phyloP scores from a whole-genome alignment of 345 rosid species.

The Excoecaria agallocha region DNA sequence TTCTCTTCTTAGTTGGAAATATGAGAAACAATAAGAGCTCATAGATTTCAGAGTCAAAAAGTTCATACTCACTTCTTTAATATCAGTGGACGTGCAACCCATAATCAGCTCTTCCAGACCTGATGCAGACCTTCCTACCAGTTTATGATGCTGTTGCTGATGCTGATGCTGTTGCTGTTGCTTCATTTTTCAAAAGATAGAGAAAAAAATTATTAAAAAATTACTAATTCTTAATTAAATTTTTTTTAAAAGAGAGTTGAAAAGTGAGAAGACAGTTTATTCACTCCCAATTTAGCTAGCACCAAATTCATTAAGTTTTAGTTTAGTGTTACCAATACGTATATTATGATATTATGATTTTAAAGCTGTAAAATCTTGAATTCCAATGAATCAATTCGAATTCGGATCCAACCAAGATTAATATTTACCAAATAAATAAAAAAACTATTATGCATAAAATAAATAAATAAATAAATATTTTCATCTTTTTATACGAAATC shows the following conservation, averaged over 20 bases:
- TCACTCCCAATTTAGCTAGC: slow-evolving; percentile 47
- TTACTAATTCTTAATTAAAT: slow-evolving; percentile 26
- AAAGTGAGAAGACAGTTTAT: slow-evolving; percentile 27
- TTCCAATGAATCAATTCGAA: no score
- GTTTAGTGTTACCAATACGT: no score
- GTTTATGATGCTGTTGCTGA: slow-evolving; percentile 61
- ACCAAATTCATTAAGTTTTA: slow-evolving; percentile 8
- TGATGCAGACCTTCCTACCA: slow-evolving; percentile 73
- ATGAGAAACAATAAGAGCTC: slow-evolving; percentile 27
- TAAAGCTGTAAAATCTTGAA: no score
- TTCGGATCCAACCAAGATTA: no score
- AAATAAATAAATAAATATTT: no score
- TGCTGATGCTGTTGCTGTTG: no score
- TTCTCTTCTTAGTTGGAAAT: slow-evolving; percentile 26
- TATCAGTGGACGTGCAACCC: slow-evolving; percentile 89
- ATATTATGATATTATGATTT: no score
- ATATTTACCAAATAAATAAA: no score
- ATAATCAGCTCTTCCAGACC: slow-evolving; percentile 94
- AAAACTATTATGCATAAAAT: no score
- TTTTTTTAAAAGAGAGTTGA: slow-evolving; percentile 23
- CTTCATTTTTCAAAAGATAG: slow-evolving; percentile 25
- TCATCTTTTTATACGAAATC: no score
- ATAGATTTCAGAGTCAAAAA: slow-evolving; percentile 71
- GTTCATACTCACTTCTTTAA: slow-evolving; percentile 79
- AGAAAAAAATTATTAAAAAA: slow-evolving; percentile 24